Conservation (phyloP, 192 early-diverging fungal genomes). For the Backusella westeae region DNA sequence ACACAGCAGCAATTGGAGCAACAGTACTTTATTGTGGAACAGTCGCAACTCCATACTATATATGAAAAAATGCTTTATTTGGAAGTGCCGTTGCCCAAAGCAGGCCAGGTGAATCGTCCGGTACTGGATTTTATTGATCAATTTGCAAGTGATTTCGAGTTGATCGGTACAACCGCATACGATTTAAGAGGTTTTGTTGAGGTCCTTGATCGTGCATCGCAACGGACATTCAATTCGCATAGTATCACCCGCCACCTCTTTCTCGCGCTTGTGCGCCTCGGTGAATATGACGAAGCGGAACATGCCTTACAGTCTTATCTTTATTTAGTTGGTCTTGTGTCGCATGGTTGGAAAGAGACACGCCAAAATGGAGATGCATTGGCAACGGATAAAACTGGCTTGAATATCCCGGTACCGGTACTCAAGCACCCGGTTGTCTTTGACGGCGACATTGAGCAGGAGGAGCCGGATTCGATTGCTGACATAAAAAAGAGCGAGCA, state of each 20-base stretch:
- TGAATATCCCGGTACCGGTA: conserved; percentile 14
- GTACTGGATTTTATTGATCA: conserved; percentile 63
- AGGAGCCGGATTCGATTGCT: not conserved
- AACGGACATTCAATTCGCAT: conserved; percentile 72
- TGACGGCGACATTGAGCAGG: not conserved
- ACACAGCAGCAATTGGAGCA: not conserved
- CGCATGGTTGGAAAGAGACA: conserved; percentile 22
- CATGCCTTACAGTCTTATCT: conserved; percentile 64
- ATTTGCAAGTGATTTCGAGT: conserved; percentile 56
- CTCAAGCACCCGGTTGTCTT: not conserved
- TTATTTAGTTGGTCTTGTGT: conserved; percentile 45
- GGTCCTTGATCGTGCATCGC: conserved; percentile 58
- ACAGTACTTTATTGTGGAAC: conserved; percentile 39
- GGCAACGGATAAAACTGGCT: conserved; percentile 13
- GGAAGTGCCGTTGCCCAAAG: conserved; percentile 56
- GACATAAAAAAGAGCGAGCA: conserved; percentile 32
- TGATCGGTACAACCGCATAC: conserved; percentile 47
- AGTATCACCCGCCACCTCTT: conserved; percentile 63
- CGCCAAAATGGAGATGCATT: conserved; percentile 15
- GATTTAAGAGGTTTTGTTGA: conserved; percentile 59
- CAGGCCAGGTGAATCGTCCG: conserved; percentile 56
- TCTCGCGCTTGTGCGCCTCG: conserved; percentile 52
- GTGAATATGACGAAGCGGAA: conserved; percentile 77
- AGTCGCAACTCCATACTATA: conserved; percentile 51
- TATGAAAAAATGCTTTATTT: conserved; percentile 61